Base-by-base conservation (phyloP, 305 asterid species). In the Solanum chacoense region DNA sequence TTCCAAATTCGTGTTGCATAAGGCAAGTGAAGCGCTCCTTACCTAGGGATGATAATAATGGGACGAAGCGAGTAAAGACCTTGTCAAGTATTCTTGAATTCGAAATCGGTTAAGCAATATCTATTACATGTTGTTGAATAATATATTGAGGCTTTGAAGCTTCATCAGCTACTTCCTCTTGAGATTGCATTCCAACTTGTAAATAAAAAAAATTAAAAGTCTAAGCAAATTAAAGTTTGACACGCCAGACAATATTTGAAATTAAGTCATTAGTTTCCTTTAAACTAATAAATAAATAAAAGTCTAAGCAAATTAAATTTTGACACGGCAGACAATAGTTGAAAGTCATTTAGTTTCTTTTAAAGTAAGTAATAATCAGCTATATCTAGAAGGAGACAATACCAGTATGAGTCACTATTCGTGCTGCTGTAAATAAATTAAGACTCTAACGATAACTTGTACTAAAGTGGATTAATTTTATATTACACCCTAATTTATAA, bases 291-390 rank as follows among this genome's bases (percentile, higher is more conserved):
- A 45, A 45, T 45, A 50, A 20, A 10, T 69, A 69, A 69, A 24
- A 26, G 34, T 69, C 9, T 37, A 24, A 78, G 6, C n/a, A 36
- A 38, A 78, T 12, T 4, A 29, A 72, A 13, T 28, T 72, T 72
- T 72, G 36, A 72, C 77, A 72, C 77, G 77, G 77, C 36, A 72
- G 77, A 72, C n/a, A 72, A 72, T 72, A 28, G 36, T 72, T 72
- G 77, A 29, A 72, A 72, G n/a, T 72, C n/a, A 72, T 14, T 24
- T 12, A 8, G 42, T 78, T 78, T 4, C 28, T 38, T 7, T 8
- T 8, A 11, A 77, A 77, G 7, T 1, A 36, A 11, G 28, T 1
- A n/a, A 9, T 11, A 45, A 29, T 73, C 40, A 9, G 20, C 72
- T 16, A 26, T 42, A 81, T 42, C 86, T 45, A 81, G 37, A 80